Evolutionary conservation across 257 asterid genomes (phyloP).

Genomic region (Fraxinus cuspidata): DNA sequence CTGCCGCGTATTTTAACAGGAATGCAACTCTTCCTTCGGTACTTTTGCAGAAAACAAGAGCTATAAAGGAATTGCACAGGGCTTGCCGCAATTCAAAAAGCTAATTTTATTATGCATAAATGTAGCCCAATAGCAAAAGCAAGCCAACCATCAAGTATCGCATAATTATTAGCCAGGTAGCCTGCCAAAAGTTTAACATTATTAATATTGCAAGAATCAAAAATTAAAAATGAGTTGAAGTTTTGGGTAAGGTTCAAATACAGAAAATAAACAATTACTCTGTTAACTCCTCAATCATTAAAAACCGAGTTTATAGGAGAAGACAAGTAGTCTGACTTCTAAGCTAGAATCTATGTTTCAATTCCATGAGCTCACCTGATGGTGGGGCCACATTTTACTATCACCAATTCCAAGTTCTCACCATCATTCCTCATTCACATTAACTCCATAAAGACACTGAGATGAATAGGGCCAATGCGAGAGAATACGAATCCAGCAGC

Average conservation of each 20-base stretch:
- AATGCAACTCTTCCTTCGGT: constrained; percentile 40
- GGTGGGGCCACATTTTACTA: constrained; percentile 32
- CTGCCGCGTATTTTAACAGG: constrained; percentile 31
- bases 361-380: constrained; percentile 37
- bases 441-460: constrained; percentile 33
- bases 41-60: constrained; percentile 35
- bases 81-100: constrained; percentile 43
- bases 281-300: constrained; percentile 39
- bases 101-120: constrained; percentile 42
- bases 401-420: constrained; percentile 31
- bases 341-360: constrained; percentile 39
- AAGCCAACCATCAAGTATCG: constrained; percentile 62
- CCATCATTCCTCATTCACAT: constrained; percentile 42
- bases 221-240: constrained; percentile 22
- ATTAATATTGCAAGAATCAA: constrained; percentile 45
- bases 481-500: constrained; percentile 53
- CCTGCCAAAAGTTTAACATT: constrained; percentile 72
- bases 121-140: constrained; percentile 57
- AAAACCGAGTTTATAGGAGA: constrained; percentile 41
- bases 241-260: constrained; percentile 26
- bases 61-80: constrained; percentile 40
- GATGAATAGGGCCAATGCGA: constrained; percentile 39
- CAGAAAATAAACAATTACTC: constrained; percentile 45
- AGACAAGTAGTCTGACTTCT: constrained; percentile 37
- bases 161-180: constrained; percentile 49